A percentile compares a stretch with the other conserved stretches of the same genome.
Conservation (phyloP, 768 basidiomycete genomes). For the Amanita pallidorosea region DNA sequence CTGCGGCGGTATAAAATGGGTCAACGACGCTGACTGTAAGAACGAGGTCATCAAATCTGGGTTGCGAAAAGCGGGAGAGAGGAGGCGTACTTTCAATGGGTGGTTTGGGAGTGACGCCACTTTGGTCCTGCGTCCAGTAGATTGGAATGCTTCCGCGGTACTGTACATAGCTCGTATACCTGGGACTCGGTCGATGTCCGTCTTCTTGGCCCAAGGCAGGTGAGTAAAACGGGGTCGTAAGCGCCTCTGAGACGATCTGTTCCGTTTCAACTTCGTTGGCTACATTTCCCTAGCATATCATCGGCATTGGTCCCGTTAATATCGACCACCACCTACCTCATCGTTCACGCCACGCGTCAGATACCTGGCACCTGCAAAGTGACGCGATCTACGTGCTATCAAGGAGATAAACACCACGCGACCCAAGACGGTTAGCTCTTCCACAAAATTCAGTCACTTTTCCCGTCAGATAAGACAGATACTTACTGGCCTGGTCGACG, state of each 20-base stretch:
- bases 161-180: conserved; percentile 94
- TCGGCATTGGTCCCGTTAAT: background rate
- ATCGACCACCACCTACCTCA: conserved; percentile 39
- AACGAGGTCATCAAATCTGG: background rate
- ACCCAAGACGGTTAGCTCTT: conserved; percentile 86
- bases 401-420: conserved; percentile 87
- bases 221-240: conserved; percentile 84
- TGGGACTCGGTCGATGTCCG: conserved; percentile 51
- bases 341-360: conserved; percentile 91
- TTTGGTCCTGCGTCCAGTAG: conserved; percentile 94
- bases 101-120: conserved; percentile 82
- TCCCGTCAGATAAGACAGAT: background rate
- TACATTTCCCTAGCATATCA: conserved; percentile 71
- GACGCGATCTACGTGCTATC: conserved; percentile 90
- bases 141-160: conserved; percentile 94
- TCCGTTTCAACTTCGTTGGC: conserved; percentile 99
- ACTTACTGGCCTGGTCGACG: conserved; percentile 94
- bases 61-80: conserved; percentile 1
- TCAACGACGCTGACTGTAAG: conserved; percentile 79
- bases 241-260: conserved; percentile 87
- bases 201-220: conserved; percentile 29
- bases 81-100: conserved; percentile 81
- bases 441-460: background rate
- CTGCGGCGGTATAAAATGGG: conserved; percentile 89
- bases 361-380: conserved; percentile 93